phyloP scores from a whole-genome alignment of 176 grass and related monocot species.

The Dactylis glomerata region DNA sequence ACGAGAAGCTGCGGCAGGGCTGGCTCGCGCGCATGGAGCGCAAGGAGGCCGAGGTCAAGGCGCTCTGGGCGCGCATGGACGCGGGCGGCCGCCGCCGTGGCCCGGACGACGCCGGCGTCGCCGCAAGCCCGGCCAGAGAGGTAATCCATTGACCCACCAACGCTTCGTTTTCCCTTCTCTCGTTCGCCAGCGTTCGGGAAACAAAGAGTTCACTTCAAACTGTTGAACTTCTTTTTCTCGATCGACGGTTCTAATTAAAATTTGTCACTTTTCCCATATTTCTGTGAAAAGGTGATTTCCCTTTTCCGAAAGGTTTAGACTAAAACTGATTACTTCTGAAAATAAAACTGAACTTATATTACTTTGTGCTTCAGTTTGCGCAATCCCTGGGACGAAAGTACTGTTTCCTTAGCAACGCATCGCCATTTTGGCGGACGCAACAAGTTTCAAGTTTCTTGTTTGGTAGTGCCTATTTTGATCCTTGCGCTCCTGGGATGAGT shows the following conservation, averaged over 20 bases:
- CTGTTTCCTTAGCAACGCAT: background rate
- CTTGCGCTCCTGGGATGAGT: background rate
- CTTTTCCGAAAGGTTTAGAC: background rate
- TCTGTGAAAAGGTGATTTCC: no score
- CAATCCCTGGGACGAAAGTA: background rate
- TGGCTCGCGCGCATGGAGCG: slow-evolving; percentile 51
- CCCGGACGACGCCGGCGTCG: background rate
- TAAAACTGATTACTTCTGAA: no score
- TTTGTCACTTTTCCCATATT: background rate
- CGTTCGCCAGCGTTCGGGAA: background rate
- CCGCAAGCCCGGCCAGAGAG: background rate
- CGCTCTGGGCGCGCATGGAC: slow-evolving; percentile 55
- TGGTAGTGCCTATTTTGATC: background rate
- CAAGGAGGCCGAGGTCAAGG: slow-evolving; percentile 60
- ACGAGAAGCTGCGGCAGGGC: slow-evolving; percentile 57
- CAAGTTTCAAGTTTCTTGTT: slow-evolving; percentile 5
- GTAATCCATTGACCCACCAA: background rate
- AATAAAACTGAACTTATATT: background rate
- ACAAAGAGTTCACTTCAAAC: background rate
- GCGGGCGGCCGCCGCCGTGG: background rate
- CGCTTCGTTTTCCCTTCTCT: no score
- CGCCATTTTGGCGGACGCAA: background rate
- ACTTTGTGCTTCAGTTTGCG: background rate
- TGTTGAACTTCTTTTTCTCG: background rate
- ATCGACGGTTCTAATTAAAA: background rate